Percentiles rank a stretch among this genome's conserved stretches.
These are phyloP conservation scores for Colletotrichum higginsianum DNA, from an alignment of 2,329 filamentous ascomycete genomes.

Conservation along the genomic window DNA sequence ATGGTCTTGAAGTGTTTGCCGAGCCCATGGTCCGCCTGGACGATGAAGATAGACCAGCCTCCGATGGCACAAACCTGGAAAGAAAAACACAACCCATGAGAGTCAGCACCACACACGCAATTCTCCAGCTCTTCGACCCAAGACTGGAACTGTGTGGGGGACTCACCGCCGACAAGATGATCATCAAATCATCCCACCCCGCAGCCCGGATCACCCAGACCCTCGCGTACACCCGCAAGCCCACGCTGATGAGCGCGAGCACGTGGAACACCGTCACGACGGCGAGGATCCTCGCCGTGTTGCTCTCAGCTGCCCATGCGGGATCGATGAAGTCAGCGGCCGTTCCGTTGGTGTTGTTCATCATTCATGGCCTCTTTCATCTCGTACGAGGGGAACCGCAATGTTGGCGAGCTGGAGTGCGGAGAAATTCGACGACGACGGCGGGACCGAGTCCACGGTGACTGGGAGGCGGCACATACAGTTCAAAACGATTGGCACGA, in stretches of 20 bases:
- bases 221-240: conserved; percentile 15
- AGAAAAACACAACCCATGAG: neutral
- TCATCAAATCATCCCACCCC: conserved; percentile 41
- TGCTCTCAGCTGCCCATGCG: conserved; percentile 46
- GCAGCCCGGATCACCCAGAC: conserved; percentile 20
- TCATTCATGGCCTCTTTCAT: neutral
- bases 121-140: no score
- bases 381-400: neutral
- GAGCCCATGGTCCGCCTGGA: conserved; percentile 61
- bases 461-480: no score
- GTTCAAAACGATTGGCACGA: no score
- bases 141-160: neutral
- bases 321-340: conserved; percentile 25
- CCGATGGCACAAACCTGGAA: conserved; percentile 48
- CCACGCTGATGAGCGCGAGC: conserved; percentile 10
- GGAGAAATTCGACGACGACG: neutral
- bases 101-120: neutral
- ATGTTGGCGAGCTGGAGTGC: neutral
- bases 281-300: conserved; percentile 44
- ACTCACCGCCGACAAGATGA: conserved; percentile 45
- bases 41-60: conserved; percentile 55
- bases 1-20: conserved; percentile 60
- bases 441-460: no score
- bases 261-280: conserved; percentile 38
- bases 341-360: conserved; percentile 8